These are phyloP conservation scores for Alternaria panax DNA, from an alignment of 2,329 filamentous ascomycete species.

Conservation along the genomic window DNA sequence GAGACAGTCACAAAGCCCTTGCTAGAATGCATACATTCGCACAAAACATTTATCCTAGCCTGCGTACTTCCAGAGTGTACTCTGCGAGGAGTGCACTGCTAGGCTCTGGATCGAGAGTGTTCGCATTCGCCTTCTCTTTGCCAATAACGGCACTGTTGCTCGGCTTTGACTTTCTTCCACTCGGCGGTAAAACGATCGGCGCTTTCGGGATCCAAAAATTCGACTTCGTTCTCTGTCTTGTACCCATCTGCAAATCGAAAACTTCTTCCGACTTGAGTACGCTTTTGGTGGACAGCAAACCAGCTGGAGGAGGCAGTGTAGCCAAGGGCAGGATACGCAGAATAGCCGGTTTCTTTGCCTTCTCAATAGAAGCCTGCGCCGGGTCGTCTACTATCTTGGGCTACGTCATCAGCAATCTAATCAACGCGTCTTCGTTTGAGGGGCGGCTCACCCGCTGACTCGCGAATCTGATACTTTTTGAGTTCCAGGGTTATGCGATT, in stretches of 20 bases:
- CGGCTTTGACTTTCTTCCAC: background rate
- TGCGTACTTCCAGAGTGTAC: background rate
- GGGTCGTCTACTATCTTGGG: background rate
- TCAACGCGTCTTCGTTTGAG: background rate
- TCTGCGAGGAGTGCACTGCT: background rate
- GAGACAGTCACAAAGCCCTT: background rate
- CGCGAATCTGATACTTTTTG: constrained; percentile 19
- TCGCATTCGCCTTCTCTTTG: background rate
- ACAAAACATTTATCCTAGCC: background rate
- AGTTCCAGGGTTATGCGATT: constrained; percentile 25
- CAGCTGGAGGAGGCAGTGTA: background rate
- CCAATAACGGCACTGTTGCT: background rate
- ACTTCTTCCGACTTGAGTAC: background rate
- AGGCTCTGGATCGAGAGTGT: background rate
- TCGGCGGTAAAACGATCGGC: background rate
- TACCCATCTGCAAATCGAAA: background rate
- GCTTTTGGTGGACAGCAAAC: background rate
- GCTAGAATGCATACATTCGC: background rate
- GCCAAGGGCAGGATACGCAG: background rate
- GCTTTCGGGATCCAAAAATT: background rate
- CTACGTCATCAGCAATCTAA: background rate
- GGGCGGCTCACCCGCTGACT: background rate
- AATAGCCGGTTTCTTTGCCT: background rate
- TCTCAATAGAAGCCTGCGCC: background rate
- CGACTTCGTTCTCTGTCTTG: background rate